These are phyloP conservation scores for Alternaria tenuissima DNA, from an alignment of 2,329 filamentous ascomycete species.

Conservation along the genomic window DNA sequence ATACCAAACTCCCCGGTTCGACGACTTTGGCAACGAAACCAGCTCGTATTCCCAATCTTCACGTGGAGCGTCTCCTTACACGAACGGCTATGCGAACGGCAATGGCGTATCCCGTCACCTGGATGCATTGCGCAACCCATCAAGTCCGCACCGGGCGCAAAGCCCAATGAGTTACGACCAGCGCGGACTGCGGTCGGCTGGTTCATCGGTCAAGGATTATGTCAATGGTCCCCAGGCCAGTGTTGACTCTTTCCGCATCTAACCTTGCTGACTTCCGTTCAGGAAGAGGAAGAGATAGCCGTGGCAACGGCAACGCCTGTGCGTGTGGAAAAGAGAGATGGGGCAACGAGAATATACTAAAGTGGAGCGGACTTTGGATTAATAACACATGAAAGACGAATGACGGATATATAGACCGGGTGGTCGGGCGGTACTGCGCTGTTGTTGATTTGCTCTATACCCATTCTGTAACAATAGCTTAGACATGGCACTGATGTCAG, in stretches of 20 bases:
- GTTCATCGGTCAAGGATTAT: constrained; percentile 20
- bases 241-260: constrained; percentile 28
- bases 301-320: not conserved
- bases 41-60: constrained; percentile 3
- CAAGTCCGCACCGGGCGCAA: constrained; percentile 13
- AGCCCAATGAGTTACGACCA: constrained; percentile 16
- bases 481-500: not conserved
- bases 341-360: not conserved
- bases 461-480: constrained; percentile 15
- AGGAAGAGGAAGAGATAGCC: constrained; percentile 1
- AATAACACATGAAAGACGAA: not conserved
- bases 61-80: not conserved
- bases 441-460: constrained; percentile 28
- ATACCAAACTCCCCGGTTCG: constrained; percentile 6
- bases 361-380: not conserved
- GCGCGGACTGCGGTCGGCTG: constrained; percentile 18
- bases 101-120: constrained; percentile 13
- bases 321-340: not conserved
- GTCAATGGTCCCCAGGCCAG: constrained; percentile 15
- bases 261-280: not conserved
- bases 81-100: constrained; percentile 2
- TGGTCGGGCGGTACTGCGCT: constrained; percentile 12
- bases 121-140: constrained; percentile 17
- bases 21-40: constrained; percentile 19
- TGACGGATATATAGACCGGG: constrained; percentile 3